Evolutionary conservation across 148 eudicot species (phyloP).

Genomic region (Cornus florida): DNA sequence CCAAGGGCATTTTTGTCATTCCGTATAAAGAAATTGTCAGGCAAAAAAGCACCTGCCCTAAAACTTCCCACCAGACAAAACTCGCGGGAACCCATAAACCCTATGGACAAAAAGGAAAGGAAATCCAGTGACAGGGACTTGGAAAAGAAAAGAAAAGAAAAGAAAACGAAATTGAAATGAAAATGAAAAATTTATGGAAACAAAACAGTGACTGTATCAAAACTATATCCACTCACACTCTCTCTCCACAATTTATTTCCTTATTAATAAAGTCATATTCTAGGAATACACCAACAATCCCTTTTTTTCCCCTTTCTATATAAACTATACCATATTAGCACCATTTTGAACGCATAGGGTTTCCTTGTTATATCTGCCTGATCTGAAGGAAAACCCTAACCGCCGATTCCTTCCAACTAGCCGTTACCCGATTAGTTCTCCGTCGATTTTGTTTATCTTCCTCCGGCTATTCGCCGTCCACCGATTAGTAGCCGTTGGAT

Average conservation of each 20-base stretch:
- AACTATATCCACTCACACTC: background rate
- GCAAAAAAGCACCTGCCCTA: no score
- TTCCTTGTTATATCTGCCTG: constrained; percentile 19
- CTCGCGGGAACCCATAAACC: constrained; percentile 6
- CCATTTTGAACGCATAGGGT: constrained; percentile 5
- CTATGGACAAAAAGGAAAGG: background rate
- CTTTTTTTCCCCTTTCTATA: background rate
- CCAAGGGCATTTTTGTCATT: background rate
- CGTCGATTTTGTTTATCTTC: constrained; percentile 30
- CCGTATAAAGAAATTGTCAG: no score
- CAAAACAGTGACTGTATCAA: background rate
- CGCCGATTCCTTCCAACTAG: constrained; percentile 28
- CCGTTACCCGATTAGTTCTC: constrained; percentile 15
- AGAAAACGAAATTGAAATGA: background rate
- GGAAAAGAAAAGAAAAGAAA: constrained; percentile 1
- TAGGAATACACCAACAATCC: constrained; percentile 10
- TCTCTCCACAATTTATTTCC: background rate
- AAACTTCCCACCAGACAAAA: constrained; percentile 2
- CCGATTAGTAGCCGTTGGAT: constrained; percentile 41
- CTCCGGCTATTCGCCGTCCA: constrained; percentile 14
- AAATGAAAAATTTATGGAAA: background rate
- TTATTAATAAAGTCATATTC: constrained; percentile 17
- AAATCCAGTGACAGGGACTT: constrained; percentile 19
- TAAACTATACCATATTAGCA: background rate
- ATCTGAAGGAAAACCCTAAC: constrained; percentile 17